Evolutionary conservation across 83 land plant genomes (phyloP).

Genomic region (Picea engelmannii): DNA sequence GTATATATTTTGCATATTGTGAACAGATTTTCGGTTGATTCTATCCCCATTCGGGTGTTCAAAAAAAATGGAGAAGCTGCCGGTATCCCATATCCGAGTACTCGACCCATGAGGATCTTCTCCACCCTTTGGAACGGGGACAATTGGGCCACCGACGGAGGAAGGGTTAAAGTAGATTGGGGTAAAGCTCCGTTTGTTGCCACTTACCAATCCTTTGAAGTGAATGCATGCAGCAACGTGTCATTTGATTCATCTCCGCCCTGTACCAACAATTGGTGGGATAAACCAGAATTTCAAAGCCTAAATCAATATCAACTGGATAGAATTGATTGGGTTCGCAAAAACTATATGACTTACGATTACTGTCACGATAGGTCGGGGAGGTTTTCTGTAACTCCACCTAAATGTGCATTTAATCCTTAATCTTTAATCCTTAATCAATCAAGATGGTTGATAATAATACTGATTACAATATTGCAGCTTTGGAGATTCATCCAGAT

Average conservation of each 20-base stretch:
- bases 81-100: slow-evolving; percentile 16
- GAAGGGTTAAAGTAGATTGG: not conserved
- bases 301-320: slow-evolving; percentile 39
- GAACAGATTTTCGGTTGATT: slow-evolving; percentile 20
- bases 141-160: slow-evolving; percentile 54
- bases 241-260: not conserved
- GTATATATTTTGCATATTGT: too few relatives aligned
- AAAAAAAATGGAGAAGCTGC: slow-evolving; percentile 9
- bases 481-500: too few relatives aligned
- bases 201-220: slow-evolving; percentile 44
- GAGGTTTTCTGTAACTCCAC: slow-evolving; percentile 25
- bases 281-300: slow-evolving; percentile 40
- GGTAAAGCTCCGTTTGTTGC: slow-evolving; percentile 17
- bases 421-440: too few relatives aligned
- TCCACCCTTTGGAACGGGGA: slow-evolving; percentile 48
- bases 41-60: not conserved
- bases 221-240: slow-evolving; percentile 14
- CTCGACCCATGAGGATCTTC: too few relatives aligned
- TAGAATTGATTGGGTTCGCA: not conserved
- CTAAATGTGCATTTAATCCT: not conserved
- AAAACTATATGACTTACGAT: too few relatives aligned
- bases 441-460: too few relatives aligned
- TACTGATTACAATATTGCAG: too few relatives aligned
- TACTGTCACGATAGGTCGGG: not conserved
- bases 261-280: slow-evolving; percentile 24